phyloP scores from a whole-genome alignment of 2,329 filamentous ascomycete genomes.

The Trichoderma aggressivum region DNA sequence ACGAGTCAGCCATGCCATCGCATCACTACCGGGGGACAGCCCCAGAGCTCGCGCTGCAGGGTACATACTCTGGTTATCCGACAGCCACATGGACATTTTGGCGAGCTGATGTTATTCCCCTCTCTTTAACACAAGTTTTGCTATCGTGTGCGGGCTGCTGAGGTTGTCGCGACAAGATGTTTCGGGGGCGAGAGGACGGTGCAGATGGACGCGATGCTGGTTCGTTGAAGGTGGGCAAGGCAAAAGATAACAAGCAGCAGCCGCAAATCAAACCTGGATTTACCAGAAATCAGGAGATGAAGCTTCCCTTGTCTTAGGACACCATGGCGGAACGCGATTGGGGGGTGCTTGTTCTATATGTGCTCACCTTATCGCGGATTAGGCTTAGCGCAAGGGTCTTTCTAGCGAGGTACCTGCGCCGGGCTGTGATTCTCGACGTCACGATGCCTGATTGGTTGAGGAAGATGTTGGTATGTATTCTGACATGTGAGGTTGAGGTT shows the following conservation, averaged over 20 bases:
- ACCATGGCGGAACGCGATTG: conserved; percentile 18
- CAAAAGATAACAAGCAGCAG: background rate
- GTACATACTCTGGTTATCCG: conserved; percentile 85
- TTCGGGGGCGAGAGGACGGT: background rate
- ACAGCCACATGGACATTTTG: conserved; percentile 82
- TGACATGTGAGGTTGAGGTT: background rate
- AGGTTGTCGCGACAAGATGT: background rate
- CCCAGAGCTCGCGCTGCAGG: conserved; percentile 25
- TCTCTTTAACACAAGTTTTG: background rate
- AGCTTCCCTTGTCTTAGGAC: conserved; percentile 14
- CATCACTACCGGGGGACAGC: background rate
- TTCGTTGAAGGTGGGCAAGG: background rate
- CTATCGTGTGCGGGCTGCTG: background rate
- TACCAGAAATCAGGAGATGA: background rate
- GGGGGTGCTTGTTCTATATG: background rate
- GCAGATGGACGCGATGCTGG: background rate
- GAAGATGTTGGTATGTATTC: background rate
- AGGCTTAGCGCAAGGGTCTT: conserved; percentile 17
- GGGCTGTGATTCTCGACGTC: background rate
- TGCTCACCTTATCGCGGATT: conserved; percentile 16
- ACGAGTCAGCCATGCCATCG: conserved; percentile 31
- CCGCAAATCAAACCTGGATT: background rate
- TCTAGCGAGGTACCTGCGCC: conserved; percentile 5
- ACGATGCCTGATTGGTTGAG: background rate
- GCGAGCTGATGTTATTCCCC: conserved; percentile 11